Evolutionary conservation across 805 yeast species (phyloP), one percentile per base, ranked within the genome.

Genomic region (Starmerella scarabaei): DNA sequence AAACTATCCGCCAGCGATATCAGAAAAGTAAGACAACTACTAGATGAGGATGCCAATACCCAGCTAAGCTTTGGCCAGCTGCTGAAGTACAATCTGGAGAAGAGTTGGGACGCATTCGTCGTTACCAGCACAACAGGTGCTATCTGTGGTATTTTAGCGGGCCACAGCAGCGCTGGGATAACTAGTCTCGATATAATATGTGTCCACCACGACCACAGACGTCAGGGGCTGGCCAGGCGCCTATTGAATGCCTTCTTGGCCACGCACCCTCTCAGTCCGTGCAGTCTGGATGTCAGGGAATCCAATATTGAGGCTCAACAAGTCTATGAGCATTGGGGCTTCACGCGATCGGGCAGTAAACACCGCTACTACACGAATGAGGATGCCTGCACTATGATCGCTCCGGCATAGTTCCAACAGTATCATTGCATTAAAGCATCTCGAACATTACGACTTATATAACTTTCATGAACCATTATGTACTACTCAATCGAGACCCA

Each of bases 241-340:
- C 46, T 47, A 11, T 19, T 41, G 5, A 32, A 24, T 7, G 17
- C 11, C 8, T 41, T 47, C 16, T 5, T 47, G 16, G 27, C 15
- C n/a, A 30, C 23, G 17, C 14, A 28, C 12, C 11, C 24, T 4
- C 8, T 24, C 21, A n/a, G n/a, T n/a, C 2, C 16, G 5, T 39
- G 37, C 35, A n/a, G 21, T 4, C 36, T 47, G n/a, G 44, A 47
- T 19, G 48, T 47, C 11, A 40, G 45, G 5, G 33, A 24, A 4
- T 37, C 43, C 4, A 46, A 46, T 32, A 24, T 18, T 4, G 19
- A 16, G 2, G 50, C 50, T 11, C 42, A 37, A 29, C 21, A 14
- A 11, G 30, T 43, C 18, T 46, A 46, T 21, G 17, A 6, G 24
- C 29, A 33, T 5, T 30, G 44, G 21, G 50, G 50, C n/a, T 46